Conservation (phyloP, 2,329 filamentous ascomycete species). For the Rutstroemia sp. region DNA sequence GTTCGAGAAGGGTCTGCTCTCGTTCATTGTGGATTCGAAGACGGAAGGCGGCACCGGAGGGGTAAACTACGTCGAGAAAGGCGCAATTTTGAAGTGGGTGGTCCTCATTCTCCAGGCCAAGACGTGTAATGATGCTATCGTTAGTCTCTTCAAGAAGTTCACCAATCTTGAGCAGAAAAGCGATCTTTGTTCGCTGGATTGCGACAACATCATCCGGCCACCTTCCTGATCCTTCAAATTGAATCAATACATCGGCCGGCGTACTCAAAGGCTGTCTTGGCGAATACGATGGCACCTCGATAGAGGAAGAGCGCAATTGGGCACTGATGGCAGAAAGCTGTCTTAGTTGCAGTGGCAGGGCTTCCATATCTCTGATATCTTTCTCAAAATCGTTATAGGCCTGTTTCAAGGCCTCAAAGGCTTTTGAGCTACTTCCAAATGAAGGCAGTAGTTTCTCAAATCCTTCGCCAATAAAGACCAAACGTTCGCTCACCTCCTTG, state of each 20-base stretch:
- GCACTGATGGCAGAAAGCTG: conserved; percentile 69
- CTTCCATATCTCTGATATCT: conserved; percentile 69
- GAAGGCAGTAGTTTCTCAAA: conserved; percentile 38
- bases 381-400: conserved; percentile 68
- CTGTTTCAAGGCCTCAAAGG: conserved; percentile 62
- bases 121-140: conserved; percentile 53
- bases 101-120: conserved; percentile 74
- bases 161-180: conserved; percentile 65
- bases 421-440: conserved; percentile 31
- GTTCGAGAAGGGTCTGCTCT: conserved; percentile 73
- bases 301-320: conserved; percentile 66
- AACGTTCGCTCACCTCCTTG: conserved; percentile 35
- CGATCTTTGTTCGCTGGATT: conserved; percentile 89
- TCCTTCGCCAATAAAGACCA: conserved; percentile 38
- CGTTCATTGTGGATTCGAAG: conserved; percentile 84
- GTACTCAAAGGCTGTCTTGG: conserved; percentile 33
- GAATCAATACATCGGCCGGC: conserved; percentile 73
- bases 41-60: conserved; percentile 67
- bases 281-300: conserved; percentile 43
- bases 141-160: conserved; percentile 57
- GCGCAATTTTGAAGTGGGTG: conserved; percentile 66
- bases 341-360: conserved; percentile 79
- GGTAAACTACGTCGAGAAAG: conserved; percentile 75
- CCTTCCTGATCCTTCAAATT: conserved; percentile 86
- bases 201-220: conserved; percentile 91